These are phyloP conservation scores for Spathaspora passalidarum DNA, from an alignment of 805 yeast genomes.

Conservation along the genomic window DNA sequence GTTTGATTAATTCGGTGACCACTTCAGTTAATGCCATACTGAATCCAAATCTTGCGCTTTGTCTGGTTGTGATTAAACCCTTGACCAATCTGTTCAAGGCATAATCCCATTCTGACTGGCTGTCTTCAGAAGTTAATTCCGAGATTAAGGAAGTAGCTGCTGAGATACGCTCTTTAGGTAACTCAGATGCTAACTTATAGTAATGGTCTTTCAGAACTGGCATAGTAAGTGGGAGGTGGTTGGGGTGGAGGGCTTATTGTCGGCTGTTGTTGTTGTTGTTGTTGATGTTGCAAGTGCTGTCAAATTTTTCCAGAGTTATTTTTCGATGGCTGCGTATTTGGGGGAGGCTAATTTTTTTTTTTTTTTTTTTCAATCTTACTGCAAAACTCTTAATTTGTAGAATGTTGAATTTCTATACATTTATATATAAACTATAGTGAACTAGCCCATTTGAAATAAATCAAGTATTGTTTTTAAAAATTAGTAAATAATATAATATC, in stretches of 20 bases:
- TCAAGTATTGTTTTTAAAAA: background rate
- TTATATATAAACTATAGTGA: background rate
- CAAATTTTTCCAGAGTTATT: background rate
- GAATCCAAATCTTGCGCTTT: conserved; percentile 82
- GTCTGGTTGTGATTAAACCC: conserved; percentile 80
- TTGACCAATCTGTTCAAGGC: conserved; percentile 74
- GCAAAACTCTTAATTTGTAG: background rate
- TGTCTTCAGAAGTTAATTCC: conserved; percentile 47
- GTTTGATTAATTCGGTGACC: conserved; percentile 32
- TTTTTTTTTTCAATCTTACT: background rate
- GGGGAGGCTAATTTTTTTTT: background rate
- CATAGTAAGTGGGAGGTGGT: conserved; percentile 23
- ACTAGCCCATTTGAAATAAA: background rate
- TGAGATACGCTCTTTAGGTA: conserved; percentile 64
- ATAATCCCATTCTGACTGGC: conserved; percentile 70
- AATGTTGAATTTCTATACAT: conserved; percentile 1
- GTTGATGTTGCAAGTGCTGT: background rate
- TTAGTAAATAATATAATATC: background rate
- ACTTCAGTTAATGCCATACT: conserved; percentile 83
- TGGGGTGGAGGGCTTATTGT: background rate
- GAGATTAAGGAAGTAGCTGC: conserved; percentile 67
- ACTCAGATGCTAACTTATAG: conserved; percentile 73
- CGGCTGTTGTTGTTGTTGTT: background rate
- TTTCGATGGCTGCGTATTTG: background rate
- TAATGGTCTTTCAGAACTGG: conserved; percentile 70